A percentile compares a stretch with the other conserved stretches of the same genome.
Conservation (phyloP, 2,329 filamentous ascomycete species). For the Neopestalotiopsis sp. region DNA sequence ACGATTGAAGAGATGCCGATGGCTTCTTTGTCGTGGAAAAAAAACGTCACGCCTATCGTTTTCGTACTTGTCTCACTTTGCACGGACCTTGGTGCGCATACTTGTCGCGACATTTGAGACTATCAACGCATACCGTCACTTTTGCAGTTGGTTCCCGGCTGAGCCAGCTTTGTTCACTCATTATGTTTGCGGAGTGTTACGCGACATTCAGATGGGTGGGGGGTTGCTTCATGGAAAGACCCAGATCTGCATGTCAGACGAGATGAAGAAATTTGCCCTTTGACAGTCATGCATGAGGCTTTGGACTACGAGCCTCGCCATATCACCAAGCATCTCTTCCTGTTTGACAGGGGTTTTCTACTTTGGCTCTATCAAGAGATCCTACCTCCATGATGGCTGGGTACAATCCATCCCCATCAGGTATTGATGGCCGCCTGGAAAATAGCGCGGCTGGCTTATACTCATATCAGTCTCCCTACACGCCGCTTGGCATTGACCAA, state of each 20-base stretch:
- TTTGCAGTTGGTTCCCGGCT: background rate
- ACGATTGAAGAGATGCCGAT: background rate
- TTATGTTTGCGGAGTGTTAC: background rate
- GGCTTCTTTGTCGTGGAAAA: constrained; percentile 3
- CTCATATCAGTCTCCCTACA: constrained; percentile 6
- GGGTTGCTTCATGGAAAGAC: background rate
- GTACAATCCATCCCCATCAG: background rate
- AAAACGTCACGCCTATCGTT: background rate
- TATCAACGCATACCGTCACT: background rate
- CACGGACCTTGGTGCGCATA: background rate
- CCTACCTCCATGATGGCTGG: background rate
- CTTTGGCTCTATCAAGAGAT: background rate
- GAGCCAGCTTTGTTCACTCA: background rate
- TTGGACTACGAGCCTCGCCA: background rate
- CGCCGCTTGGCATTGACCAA: background rate
- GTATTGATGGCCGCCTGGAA: constrained; percentile 1
- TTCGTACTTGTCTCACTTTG: constrained; percentile 5
- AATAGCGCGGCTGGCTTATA: background rate
- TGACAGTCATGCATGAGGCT: background rate
- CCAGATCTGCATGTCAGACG: background rate
- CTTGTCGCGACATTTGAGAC: background rate
- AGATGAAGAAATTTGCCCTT: background rate
- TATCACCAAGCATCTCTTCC: background rate
- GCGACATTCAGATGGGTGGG: background rate
- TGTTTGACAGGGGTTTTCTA: background rate